These are phyloP conservation scores for Rhazya stricta DNA, from an alignment of 257 asterid species.

Conservation along the genomic window DNA sequence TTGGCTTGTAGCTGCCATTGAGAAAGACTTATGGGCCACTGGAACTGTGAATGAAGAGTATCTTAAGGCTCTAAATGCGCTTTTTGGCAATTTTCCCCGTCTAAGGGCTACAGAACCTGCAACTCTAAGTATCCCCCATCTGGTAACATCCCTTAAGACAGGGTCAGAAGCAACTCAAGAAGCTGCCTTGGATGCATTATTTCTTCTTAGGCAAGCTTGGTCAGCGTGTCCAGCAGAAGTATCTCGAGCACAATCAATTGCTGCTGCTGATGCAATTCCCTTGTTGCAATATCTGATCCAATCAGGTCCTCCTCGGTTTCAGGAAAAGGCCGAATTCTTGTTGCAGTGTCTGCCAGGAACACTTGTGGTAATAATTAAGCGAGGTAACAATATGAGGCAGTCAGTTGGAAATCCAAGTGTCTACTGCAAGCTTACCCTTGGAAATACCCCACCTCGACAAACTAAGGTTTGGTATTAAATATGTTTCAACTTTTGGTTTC, in stretches of 20 bases:
- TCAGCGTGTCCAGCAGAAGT: conserved; percentile 97
- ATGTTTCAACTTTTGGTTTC: not conserved
- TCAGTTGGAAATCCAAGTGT: conserved; percentile 95
- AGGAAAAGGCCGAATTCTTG: conserved; percentile 87
- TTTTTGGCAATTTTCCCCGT: conserved; percentile 92
- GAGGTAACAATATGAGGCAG: conserved; percentile 95
- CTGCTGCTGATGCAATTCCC: conserved; percentile 95
- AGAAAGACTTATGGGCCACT: conserved; percentile 92
- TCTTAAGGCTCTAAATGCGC: conserved; percentile 83
- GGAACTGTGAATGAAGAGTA: conserved; percentile 91
- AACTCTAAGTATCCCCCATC: conserved; percentile 91
- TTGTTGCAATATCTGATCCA: conserved; percentile 88
- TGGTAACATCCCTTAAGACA: conserved; percentile 89
- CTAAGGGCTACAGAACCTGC: conserved; percentile 96
- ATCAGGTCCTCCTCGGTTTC: conserved; percentile 95
- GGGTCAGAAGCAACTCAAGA: conserved; percentile 96
- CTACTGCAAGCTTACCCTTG: conserved; percentile 92
- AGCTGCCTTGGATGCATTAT: conserved; percentile 94
- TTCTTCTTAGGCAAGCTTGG: conserved; percentile 97
- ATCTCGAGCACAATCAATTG: conserved; percentile 93
- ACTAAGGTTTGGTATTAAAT: conserved; percentile 54
- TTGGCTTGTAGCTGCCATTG: conserved; percentile 68
- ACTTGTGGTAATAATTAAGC: conserved; percentile 75
- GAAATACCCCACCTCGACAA: conserved; percentile 78
- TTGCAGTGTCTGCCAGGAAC: conserved; percentile 96